These are phyloP conservation scores for Tremella mesenterica DNA, from an alignment of 768 basidiomycete genomes.

Conservation along the genomic window DNA sequence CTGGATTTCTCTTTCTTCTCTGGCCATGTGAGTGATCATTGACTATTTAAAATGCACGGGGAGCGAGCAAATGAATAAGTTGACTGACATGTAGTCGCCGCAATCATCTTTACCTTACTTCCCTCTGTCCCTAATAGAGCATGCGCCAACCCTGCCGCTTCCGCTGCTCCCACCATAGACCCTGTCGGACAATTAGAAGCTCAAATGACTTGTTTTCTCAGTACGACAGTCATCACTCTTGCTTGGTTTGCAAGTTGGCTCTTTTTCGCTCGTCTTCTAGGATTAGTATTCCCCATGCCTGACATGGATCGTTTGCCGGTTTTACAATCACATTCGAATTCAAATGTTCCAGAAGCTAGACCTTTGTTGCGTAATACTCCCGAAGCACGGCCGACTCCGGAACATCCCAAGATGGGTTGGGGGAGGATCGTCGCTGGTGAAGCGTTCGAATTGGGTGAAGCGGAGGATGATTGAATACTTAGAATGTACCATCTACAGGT, in stretches of 20 bases:
- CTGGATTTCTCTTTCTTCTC: conserved; percentile 18
- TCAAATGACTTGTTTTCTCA: conserved; percentile 15
- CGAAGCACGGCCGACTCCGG: too few relatives aligned
- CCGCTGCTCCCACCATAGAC: conserved; percentile 7
- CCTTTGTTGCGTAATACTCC: background rate
- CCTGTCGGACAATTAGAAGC: conserved; percentile 4
- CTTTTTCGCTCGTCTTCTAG: conserved; percentile 21
- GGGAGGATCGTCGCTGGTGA: conserved; percentile 33
- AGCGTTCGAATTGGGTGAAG: conserved; percentile 35
- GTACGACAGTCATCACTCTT: conserved; percentile 14
- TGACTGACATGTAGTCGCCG: conserved; percentile 10
- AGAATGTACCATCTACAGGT: too few relatives aligned
- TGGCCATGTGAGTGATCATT: conserved; percentile 31
- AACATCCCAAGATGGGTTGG: conserved; percentile 22
- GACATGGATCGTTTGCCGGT: conserved; percentile 1
- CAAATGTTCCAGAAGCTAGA: conserved; percentile 6
- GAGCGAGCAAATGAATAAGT: background rate
- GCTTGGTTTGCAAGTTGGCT: conserved; percentile 30
- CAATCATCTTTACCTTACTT: conserved; percentile 32
- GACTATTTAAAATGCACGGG: background rate
- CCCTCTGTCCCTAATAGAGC: conserved; percentile 26
- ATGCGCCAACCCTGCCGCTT: conserved; percentile 24
- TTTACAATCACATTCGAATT: background rate
- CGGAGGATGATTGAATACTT: conserved; percentile 14
- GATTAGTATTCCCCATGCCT: conserved; percentile 30